phyloP scores from a whole-genome alignment of 148 eudicot species.

The Pharnaceum exiguum region DNA sequence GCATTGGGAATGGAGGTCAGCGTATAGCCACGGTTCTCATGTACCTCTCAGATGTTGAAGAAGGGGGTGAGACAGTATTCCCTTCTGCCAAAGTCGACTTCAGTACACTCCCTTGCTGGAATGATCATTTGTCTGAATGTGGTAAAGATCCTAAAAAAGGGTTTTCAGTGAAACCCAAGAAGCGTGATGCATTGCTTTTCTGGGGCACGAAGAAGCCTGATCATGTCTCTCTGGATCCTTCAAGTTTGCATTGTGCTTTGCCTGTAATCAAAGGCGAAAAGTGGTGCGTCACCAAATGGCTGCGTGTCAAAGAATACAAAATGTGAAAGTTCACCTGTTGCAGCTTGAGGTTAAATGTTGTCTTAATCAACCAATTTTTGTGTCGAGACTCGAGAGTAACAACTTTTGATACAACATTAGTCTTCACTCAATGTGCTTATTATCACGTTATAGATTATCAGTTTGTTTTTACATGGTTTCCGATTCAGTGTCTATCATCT shows the following conservation, averaged over 20 bases:
- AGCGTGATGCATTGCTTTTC: slow-evolving; percentile 74
- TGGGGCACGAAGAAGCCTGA: slow-evolving; percentile 80
- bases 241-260: slow-evolving; percentile 64
- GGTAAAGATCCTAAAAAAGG: slow-evolving; percentile 72
- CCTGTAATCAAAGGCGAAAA: slow-evolving; percentile 72
- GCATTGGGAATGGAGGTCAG: slow-evolving; percentile 45
- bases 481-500: too few species aligned
- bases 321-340: slow-evolving; percentile 18
- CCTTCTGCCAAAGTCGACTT: slow-evolving; percentile 58
- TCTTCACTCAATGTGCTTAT: too few species aligned
- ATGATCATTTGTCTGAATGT: slow-evolving; percentile 60
- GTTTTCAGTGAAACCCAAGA: slow-evolving; percentile 59
- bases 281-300: slow-evolving; percentile 75
- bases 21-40: slow-evolving; percentile 92
- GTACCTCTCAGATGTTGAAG: slow-evolving; percentile 90
- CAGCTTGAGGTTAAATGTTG: slow-evolving; percentile 26
- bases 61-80: slow-evolving; percentile 74
- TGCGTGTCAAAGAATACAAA: slow-evolving; percentile 66
- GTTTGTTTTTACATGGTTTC: too few species aligned
- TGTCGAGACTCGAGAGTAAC: too few species aligned
- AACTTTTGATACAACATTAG: too few species aligned
- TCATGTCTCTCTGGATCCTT: slow-evolving; percentile 61
- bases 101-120: slow-evolving; percentile 55
- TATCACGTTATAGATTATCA: too few species aligned
- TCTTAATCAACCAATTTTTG: too few species aligned